These are phyloP conservation scores for Russula ochroleuca DNA, from an alignment of 768 basidiomycete species.

Conservation along the genomic window DNA sequence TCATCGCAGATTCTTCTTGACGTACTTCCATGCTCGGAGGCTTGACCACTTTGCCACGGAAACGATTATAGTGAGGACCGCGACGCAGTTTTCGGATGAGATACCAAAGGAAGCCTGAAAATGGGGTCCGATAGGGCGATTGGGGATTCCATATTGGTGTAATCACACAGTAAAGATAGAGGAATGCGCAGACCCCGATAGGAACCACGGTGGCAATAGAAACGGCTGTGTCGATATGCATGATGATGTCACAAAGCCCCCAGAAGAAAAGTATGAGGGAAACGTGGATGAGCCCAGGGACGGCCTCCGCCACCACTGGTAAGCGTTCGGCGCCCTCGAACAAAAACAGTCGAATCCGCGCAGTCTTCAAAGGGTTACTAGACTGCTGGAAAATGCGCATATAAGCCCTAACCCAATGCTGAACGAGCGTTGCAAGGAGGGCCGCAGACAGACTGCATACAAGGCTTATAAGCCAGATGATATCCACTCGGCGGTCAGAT, in stretches of 20 bases:
- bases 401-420: slow-evolving; percentile 48
- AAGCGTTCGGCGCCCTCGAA: slow-evolving; percentile 41
- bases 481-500: slow-evolving; percentile 39
- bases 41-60: neutral
- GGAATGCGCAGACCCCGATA: neutral
- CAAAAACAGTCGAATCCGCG: slow-evolving; percentile 39
- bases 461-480: slow-evolving; percentile 39
- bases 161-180: slow-evolving; percentile 22
- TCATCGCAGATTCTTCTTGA: slow-evolving; percentile 10
- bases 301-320: slow-evolving; percentile 39
- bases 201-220: slow-evolving; percentile 8
- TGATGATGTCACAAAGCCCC: slow-evolving; percentile 44
- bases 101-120: slow-evolving; percentile 7
- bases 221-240: slow-evolving; percentile 29
- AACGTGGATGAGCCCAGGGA: slow-evolving; percentile 45
- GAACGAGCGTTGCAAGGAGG: slow-evolving; percentile 43
- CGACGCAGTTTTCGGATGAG: slow-evolving; percentile 3
- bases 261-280: slow-evolving; percentile 30
- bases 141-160: slow-evolving; percentile 6
- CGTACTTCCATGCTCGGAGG: neutral
- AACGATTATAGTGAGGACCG: neutral
- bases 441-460: slow-evolving; percentile 42
- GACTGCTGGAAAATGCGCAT: slow-evolving; percentile 31
- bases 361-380: slow-evolving; percentile 34
- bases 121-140: slow-evolving; percentile 13